Base-by-base conservation (phyloP, 495 filamentous ascomycete genomes). In the Talaromyces adpressus region DNA sequence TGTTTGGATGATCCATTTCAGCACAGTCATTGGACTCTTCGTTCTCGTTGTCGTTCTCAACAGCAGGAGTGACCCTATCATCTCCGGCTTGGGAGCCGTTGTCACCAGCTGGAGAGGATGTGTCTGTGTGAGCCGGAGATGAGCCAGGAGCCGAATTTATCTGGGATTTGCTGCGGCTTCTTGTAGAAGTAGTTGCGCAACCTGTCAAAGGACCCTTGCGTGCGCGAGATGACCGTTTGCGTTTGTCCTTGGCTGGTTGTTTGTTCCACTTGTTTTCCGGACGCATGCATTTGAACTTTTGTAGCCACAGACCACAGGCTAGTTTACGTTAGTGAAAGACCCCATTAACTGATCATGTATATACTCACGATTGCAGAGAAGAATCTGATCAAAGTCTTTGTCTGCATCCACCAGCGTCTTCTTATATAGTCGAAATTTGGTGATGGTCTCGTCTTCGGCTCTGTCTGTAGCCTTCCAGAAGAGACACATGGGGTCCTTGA, bases 241-340 rank as follows among this genome's bases (percentile, higher is more conserved):
- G 75, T 65, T 79, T 80, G 63, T 78, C 67, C 71, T 30, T 67
- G 65, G 30, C 71, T 58, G 25, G 65, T 29, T 87, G 81, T 61
- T 89, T 89, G 64, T 87, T 87, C 93, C 93, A 98, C 63, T 87
- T 85, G 52, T 91, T 85, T 57, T 85, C 79, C 1, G 94, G 94
- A 7, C 94, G 84, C 82, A 96, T 96, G 30, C 72, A 79, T 69
- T 90, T 92, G 70, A 88, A 90, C 67, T 96, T 97, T 49, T 87
- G 85, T 63, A 97, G 84, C 92, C 92, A 98, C 34, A 98, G 82
- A 14, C 94, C 94, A 69, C 94, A 98, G 67, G 94, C 84, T 86
- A 58, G 76, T 72, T 63, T 62, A 18, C n/a, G 32, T 45, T 45
- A 52, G 56, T 52, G 14, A 22, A 25, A 54, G 32, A 62, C 60